Evolutionary conservation across 495 filamentous ascomycete species (phyloP).

Genomic region (Daldinia vernicosa): DNA sequence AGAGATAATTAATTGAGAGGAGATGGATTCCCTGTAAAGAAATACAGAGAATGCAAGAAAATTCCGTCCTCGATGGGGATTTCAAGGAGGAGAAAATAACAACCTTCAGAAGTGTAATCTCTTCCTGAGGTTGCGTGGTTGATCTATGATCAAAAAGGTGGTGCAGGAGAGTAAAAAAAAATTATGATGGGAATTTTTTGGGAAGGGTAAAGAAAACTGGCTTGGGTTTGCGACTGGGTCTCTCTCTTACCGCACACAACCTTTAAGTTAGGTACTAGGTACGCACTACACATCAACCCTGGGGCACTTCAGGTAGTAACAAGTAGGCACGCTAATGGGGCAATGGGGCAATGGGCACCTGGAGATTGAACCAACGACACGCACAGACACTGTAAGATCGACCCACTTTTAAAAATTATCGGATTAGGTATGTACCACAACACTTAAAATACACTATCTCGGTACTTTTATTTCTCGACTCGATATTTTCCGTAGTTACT

Average conservation of each 20-base stretch:
- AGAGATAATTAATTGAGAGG: slow-evolving; percentile 49
- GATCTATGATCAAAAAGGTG: slow-evolving; percentile 48
- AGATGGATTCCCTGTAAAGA: slow-evolving; percentile 49
- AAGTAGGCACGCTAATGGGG: neutral
- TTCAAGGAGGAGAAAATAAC: slow-evolving; percentile 46
- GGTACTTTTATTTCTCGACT: slow-evolving; percentile 25
- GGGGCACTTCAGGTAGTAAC: slow-evolving; percentile 17
- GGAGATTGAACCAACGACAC: neutral
- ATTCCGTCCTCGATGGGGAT: slow-evolving; percentile 41
- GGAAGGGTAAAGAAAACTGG: slow-evolving; percentile 41
- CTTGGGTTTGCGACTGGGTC: slow-evolving; percentile 38
- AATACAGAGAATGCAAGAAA: slow-evolving; percentile 47
- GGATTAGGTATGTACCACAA: slow-evolving; percentile 3
- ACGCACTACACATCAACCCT: neutral
- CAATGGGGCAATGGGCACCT: slow-evolving; percentile 7
- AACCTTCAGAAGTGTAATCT: slow-evolving; percentile 42
- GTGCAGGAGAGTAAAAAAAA: slow-evolving; percentile 47
- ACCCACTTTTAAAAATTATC: slow-evolving; percentile 4
- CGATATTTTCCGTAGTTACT: no score
- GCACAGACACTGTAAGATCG: neutral
- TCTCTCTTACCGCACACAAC: slow-evolving; percentile 15
- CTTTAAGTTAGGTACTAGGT: neutral
- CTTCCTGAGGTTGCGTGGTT: slow-evolving; percentile 52
- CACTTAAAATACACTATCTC: slow-evolving; percentile 3
- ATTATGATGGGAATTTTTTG: slow-evolving; percentile 48